Percentiles rank a stretch among this genome's conserved stretches.
Conservation (phyloP, 805 yeast genomes). For the Candida nonsorbophila region DNA sequence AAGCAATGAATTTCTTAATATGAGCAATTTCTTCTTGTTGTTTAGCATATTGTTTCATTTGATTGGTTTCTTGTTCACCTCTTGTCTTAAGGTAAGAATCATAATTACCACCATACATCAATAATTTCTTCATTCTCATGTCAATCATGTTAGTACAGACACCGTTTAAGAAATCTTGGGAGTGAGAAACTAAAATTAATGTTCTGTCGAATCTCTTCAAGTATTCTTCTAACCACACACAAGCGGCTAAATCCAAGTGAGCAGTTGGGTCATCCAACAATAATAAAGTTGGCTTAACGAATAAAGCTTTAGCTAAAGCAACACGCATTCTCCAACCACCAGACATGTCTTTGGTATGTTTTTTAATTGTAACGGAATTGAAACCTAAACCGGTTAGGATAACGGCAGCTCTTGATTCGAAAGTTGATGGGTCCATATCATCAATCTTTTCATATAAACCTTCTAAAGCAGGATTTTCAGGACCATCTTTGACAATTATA, state of each 20-base stretch:
- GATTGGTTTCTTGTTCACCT: slow-evolving; percentile 89
- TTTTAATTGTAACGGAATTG: slow-evolving; percentile 77
- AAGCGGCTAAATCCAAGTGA: slow-evolving; percentile 97
- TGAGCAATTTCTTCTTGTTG: slow-evolving; percentile 99
- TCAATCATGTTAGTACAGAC: slow-evolving; percentile 98
- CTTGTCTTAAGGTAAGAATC: slow-evolving; percentile 95
- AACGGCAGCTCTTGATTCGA: slow-evolving; percentile 93
- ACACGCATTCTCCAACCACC: slow-evolving; percentile 99
- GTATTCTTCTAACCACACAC: slow-evolving; percentile 99
- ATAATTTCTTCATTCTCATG: slow-evolving; percentile 79
- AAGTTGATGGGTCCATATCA: slow-evolving; percentile 91
- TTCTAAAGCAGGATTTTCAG: slow-evolving; percentile 83
- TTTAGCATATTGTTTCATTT: slow-evolving; percentile 93
- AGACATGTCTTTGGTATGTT: slow-evolving; percentile 97
- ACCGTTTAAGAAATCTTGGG: slow-evolving; percentile 98
- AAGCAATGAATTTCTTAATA: slow-evolving; percentile 97
- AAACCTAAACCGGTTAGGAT: slow-evolving; percentile 97
- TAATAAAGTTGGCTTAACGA: slow-evolving; percentile 94
- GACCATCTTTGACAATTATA: slow-evolving; percentile 84
- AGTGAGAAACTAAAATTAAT: slow-evolving; percentile 91
- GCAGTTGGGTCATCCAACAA: slow-evolving; percentile 98
- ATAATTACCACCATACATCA: slow-evolving; percentile 94
- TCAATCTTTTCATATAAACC: slow-evolving; percentile 93
- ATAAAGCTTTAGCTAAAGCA: slow-evolving; percentile 94
- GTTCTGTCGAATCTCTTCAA: slow-evolving; percentile 91